Conservation (phyloP, 768 basidiomycete species). For the Russula sp. region DNA sequence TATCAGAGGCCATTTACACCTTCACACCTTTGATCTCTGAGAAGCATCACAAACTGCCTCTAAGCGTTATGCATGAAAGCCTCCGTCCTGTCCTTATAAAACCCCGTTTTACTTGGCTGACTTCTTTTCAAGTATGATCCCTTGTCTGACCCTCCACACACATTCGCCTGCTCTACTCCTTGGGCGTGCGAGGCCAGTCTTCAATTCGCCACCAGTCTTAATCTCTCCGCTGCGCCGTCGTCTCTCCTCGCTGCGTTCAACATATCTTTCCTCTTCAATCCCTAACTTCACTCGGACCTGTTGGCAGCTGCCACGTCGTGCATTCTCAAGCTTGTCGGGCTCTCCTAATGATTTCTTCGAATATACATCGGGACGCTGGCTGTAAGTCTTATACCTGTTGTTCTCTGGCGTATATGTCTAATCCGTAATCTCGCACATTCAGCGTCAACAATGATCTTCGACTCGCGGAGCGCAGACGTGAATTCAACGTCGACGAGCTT, state of each 20-base stretch:
- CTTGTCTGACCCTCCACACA: neutral
- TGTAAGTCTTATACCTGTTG: too few relatives aligned
- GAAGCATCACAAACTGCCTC: too few relatives aligned
- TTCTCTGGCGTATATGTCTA: too few relatives aligned
- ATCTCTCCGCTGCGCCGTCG: neutral
- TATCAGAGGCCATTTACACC: too few relatives aligned
- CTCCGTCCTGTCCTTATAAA: too few relatives aligned
- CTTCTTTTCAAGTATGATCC: neutral
- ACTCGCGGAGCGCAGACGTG: conserved; percentile 37
- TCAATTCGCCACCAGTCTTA: neutral
- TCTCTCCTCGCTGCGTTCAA: neutral
- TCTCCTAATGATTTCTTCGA: neutral
- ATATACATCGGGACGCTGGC: too few relatives aligned
- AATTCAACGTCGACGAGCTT: conserved; percentile 37
- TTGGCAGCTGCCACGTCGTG: neutral
- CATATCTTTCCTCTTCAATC: neutral
- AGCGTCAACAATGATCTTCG: conserved; percentile 32
- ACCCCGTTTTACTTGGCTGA: too few relatives aligned
- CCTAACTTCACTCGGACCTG: neutral
- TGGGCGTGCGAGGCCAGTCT: neutral
- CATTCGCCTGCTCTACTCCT: neutral
- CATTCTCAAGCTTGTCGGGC: neutral
- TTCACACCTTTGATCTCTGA: too few relatives aligned
- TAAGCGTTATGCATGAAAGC: too few relatives aligned
- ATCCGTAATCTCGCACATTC: neutral